These are phyloP conservation scores for Diplosphaera chodatii DNA, from an alignment of 139 green algal genomes.

Conservation along the genomic window DNA sequence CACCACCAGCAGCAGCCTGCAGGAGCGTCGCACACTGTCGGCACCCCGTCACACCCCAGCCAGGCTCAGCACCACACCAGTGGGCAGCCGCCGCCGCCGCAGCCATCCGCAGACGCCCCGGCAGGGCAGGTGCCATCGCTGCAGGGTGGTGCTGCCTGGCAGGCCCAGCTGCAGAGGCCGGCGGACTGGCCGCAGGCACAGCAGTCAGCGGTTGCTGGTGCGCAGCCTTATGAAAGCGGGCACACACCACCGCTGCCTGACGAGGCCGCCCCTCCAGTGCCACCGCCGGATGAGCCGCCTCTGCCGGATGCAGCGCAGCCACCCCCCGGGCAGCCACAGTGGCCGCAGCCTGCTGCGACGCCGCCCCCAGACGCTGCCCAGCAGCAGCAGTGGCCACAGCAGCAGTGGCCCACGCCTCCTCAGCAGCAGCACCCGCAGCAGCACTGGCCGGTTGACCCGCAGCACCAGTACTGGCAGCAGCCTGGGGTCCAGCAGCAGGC, in stretches of 20 bases:
- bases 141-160: not conserved
- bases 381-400: conserved; percentile 2
- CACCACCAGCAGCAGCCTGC: not conserved
- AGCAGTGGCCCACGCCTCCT: not conserved
- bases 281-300: not conserved
- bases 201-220: not conserved
- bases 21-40: too few relatives aligned
- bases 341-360: too few relatives aligned
- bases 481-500: not conserved
- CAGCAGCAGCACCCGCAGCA: conserved; percentile 9
- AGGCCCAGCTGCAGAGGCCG: not conserved
- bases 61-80: too few relatives aligned
- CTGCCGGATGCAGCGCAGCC: not conserved
- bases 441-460: not conserved
- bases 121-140: not conserved
- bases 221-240: too few relatives aligned
- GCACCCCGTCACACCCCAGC: too few relatives aligned
- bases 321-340: too few relatives aligned
- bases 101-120: not conserved
- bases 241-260: not conserved
- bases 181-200: not conserved
- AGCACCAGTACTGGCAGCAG: conserved; percentile 6
- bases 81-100: too few relatives aligned
- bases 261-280: not conserved
- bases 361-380: not conserved